Evolutionary conservation across 371 early-diverging fungal genomes (phyloP).

Genomic region (Mucor piriformis): DNA sequence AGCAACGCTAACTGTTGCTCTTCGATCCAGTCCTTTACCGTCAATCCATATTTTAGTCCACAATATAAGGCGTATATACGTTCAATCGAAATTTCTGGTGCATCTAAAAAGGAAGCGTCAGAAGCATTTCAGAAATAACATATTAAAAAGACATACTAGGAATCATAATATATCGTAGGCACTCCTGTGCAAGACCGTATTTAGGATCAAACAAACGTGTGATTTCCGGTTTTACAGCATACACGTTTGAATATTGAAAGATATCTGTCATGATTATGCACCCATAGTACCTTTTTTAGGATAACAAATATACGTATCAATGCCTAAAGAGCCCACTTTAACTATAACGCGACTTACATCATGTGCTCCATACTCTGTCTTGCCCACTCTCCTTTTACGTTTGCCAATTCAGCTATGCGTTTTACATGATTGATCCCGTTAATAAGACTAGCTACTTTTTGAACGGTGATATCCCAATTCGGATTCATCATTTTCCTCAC

Average conservation of each 20-base stretch:
- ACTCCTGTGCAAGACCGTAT: conserved; percentile 65
- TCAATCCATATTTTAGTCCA: conserved; percentile 70
- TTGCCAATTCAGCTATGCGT: conserved; percentile 73
- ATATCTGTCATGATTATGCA: conserved; percentile 83
- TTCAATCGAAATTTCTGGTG: conserved; percentile 51
- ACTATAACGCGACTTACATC: too few species aligned
- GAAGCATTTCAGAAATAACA: too few species aligned
- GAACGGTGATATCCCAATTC: conserved; percentile 87
- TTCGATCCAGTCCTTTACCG: conserved; percentile 78
- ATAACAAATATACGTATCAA: too few species aligned
- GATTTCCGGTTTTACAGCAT: conserved; percentile 69
- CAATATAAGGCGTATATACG: conserved; percentile 76
- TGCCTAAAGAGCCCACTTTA: too few species aligned
- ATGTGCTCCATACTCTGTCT: conserved; percentile 81
- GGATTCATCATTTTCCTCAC: conserved; percentile 66
- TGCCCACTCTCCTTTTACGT: conserved; percentile 75
- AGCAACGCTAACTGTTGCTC: conserved; percentile 63
- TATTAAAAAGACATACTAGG: conserved; percentile 46
- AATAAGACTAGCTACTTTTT: conserved; percentile 64
- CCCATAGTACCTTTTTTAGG: conserved; percentile 75
- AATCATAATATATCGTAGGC: conserved; percentile 64
- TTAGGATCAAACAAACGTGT: conserved; percentile 64
- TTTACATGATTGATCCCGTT: conserved; percentile 81
- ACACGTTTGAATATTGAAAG: conserved; percentile 89
- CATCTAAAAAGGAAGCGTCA: conserved; percentile 14